Base-by-base conservation (phyloP, 2,329 filamentous ascomycete genomes). In the Claviceps sp. region DNA sequence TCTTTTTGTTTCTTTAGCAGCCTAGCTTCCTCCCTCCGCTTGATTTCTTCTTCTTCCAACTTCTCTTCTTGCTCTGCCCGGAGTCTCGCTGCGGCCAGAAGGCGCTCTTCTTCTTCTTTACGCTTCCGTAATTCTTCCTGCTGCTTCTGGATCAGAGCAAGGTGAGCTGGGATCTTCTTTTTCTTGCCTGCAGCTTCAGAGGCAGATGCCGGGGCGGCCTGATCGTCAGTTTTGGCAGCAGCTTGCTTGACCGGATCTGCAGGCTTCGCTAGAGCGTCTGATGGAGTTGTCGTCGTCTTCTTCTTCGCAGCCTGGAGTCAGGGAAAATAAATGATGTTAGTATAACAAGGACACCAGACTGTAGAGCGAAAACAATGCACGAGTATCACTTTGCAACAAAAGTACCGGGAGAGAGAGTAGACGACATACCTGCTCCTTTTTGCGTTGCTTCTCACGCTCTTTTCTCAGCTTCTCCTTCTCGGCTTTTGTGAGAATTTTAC, bases 381-480 rank as follows among this genome's bases (percentile, higher is more conserved):
- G 30, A 47, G 45, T 34, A 26, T 37, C 2, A 34, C 14, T 38
- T 39, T 19, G 34, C 34, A 16, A 43, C 11, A 38, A 3, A 48
- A 38, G 37, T 14, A 38, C 3, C 14, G 13, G 16, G 55, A 46
- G 24, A 43, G 43, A 43, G 48, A 51, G 10, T 34, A 11, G 30
- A 34, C 10, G 47, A 53, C 62, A 46, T 60, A 93, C 89, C 80
- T 97, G 86, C 70, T 98, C 93, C 81, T 90, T 98, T 75, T 98
- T 98, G 59, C 90, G 80, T 73, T 93, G 87, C 81, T 98, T 98
- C 75, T 98, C 93, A 56, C 89, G 83, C 74, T 98, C 93, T 73
- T 96, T 98, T 78, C 91, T 97, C 64, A 91, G 77, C 71, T 89
- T 95, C 69, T 98, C 93, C 74, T 98, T 98, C 73, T 98, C 90